Percentiles rank a stretch among this genome's conserved stretches.
Evolutionary conservation across 2,329 filamentous ascomycete species (phyloP).

Genomic region (Aspergillus ruber): DNA sequence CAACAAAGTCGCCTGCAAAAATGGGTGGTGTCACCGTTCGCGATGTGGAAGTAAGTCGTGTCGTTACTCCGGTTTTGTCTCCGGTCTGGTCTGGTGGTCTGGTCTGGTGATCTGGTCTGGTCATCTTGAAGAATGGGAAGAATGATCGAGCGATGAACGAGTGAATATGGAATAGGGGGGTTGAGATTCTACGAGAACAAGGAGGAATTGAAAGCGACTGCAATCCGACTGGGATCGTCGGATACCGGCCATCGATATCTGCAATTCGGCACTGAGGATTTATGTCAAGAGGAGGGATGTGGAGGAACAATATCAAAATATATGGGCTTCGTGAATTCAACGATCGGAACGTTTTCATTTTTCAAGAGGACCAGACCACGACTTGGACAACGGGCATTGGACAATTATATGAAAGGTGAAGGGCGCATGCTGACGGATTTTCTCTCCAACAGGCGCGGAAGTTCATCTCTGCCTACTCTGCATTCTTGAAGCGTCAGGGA

Average conservation of each 20-base stretch:
- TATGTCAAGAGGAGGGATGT: too few species aligned
- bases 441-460: constrained; percentile 51
- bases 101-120: background rate
- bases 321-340: too few species aligned
- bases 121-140: constrained; percentile 7
- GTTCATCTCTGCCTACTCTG: constrained; percentile 62
- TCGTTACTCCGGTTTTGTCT: constrained; percentile 1
- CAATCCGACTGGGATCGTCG: background rate
- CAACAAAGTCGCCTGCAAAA: constrained; percentile 41
- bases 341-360: background rate
- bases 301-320: too few species aligned
- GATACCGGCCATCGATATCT: too few species aligned
- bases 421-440: constrained; percentile 3
- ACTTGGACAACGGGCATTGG: background rate
- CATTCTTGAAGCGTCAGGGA: constrained; percentile 65
- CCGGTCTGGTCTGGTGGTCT: background rate
- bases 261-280: too few species aligned
- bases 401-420: background rate
- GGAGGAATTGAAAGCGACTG: background rate
- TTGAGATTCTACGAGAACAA: background rate
- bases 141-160: constrained; percentile 5
- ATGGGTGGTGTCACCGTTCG: constrained; percentile 63
- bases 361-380: background rate
- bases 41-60: constrained; percentile 55
- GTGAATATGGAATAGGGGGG: background rate